These are phyloP conservation scores for Coemansia furcata DNA, from an alignment of 192 early-diverging fungal genomes.

Conservation along the genomic window DNA sequence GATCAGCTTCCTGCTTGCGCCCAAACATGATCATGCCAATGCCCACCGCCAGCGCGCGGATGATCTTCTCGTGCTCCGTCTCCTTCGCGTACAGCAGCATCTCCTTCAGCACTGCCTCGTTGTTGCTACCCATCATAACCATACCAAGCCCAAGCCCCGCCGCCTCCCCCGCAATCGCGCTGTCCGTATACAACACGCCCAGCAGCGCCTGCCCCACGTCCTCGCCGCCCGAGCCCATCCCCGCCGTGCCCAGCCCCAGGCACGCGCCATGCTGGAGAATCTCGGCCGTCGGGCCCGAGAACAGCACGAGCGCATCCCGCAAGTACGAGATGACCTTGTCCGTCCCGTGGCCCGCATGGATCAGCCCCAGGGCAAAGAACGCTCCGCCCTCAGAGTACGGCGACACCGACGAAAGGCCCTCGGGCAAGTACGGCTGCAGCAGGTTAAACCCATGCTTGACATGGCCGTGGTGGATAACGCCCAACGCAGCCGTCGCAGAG, in stretches of 20 bases:
- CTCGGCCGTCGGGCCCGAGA: conserved; percentile 65
- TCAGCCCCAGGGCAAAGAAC: conserved; percentile 95
- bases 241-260: conserved; percentile 92
- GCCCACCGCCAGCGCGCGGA: conserved; percentile 91
- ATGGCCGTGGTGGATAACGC: conserved; percentile 99
- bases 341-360: conserved; percentile 92
- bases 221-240: conserved; percentile 91
- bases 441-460: conserved; percentile 77
- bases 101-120: conserved; percentile 77
- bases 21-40: conserved; percentile 98
- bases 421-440: conserved; percentile 91
- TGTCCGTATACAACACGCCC: conserved; percentile 86
- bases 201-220: conserved; percentile 87
- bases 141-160: conserved; percentile 96
- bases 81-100: conserved; percentile 98
- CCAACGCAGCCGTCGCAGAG: conserved; percentile 94
- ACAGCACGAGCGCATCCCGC: conserved; percentile 73
- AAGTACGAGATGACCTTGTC: conserved; percentile 78
- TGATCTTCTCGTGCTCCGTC: conserved; percentile 99
- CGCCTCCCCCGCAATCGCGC: conserved; percentile 96
- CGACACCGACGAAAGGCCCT: conserved; percentile 81
- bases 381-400: conserved; percentile 97
- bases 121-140: conserved; percentile 93
- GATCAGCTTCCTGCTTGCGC: conserved; percentile 91
- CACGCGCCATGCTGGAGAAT: conserved; percentile 96